A percentile compares a stretch with the other conserved stretches of the same genome.
phyloP scores from a whole-genome alignment of 2,329 filamentous ascomycete genomes.

The Zymoseptoria pseudotritici region DNA sequence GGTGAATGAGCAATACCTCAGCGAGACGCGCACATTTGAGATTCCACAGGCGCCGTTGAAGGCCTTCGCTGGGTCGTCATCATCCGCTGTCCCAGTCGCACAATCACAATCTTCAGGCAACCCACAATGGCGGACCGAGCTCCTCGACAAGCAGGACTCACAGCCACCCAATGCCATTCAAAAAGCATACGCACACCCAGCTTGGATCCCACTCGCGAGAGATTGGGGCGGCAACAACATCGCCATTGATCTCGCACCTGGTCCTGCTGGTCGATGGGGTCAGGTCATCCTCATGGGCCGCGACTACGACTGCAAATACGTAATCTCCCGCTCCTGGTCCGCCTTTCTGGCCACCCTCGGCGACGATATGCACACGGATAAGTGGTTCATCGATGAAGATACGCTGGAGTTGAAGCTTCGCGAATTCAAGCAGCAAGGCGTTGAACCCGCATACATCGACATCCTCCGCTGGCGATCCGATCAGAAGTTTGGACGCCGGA shows the following conservation, averaged over 20 bases:
- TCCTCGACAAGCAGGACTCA: constrained; percentile 76
- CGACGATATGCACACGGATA: constrained; percentile 82
- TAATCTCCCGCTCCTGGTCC: constrained; percentile 86
- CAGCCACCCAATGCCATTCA: constrained; percentile 81
- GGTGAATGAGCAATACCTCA: constrained; percentile 84
- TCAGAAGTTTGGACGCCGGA: constrained; percentile 74
- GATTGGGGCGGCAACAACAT: constrained; percentile 99
- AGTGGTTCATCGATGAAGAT: constrained; percentile 90
- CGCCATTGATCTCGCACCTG: constrained; percentile 85
- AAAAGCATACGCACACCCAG: constrained; percentile 85
- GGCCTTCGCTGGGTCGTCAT: constrained; percentile 57
- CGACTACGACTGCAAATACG: constrained; percentile 98
- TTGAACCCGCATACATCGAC: constrained; percentile 89
- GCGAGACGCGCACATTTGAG: constrained; percentile 44
- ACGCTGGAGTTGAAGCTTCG: constrained; percentile 82
- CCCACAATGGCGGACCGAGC: constrained; percentile 69
- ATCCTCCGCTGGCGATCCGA: constrained; percentile 93
- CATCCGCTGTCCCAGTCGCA: constrained; percentile 46
- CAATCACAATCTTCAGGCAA: constrained; percentile 31
- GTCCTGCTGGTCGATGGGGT: constrained; percentile 84
- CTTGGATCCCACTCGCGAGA: constrained; percentile 91
- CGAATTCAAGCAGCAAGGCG: constrained; percentile 80
- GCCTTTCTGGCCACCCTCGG: constrained; percentile 78
- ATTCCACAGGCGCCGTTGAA: constrained; percentile 62
- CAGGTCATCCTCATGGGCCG: constrained; percentile 95